Evolutionary conservation across 1,284 basidiomycete genomes (phyloP).

Genomic region (Leucocoprinus gongylophorus): DNA sequence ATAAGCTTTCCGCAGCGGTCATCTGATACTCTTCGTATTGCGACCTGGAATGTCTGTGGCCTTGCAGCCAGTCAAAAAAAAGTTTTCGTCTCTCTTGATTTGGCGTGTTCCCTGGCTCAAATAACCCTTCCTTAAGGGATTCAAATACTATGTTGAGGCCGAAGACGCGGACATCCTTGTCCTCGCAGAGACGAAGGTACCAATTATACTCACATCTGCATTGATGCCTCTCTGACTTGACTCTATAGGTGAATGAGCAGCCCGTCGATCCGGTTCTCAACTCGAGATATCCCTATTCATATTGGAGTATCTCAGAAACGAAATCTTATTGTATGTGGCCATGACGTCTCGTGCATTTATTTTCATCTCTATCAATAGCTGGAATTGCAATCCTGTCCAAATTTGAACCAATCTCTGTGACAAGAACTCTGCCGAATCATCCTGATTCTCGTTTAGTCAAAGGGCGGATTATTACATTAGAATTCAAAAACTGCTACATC

Average conservation of each 20-base stretch:
- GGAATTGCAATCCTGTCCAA: constrained; percentile 82
- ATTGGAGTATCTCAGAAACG: constrained; percentile 70
- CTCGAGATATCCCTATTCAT: constrained; percentile 57
- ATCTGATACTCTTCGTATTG: constrained; percentile 47
- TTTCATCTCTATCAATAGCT: constrained; percentile 35
- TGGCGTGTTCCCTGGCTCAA: not conserved
- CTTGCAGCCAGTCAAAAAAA: constrained; percentile 66
- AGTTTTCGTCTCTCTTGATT: constrained; percentile 29
- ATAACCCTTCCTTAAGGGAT: constrained; percentile 48
- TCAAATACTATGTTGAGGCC: constrained; percentile 72
- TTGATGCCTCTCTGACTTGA: not conserved
- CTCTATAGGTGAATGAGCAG: constrained; percentile 53
- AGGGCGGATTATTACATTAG: constrained; percentile 75
- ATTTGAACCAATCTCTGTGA: constrained; percentile 60
- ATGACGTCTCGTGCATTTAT: not conserved
- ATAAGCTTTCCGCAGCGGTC: constrained; percentile 51
- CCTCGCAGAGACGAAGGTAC: constrained; percentile 78
- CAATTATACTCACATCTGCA: not conserved
- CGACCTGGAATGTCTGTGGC: constrained; percentile 72
- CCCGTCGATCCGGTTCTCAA: constrained; percentile 53
- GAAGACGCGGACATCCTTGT: constrained; percentile 79
- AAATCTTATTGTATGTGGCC: constrained; percentile 61
- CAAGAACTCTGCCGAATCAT: constrained; percentile 64
- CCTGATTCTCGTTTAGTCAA: constrained; percentile 57
- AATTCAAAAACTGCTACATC: constrained; percentile 67